phyloP scores from a whole-genome alignment of 2,329 filamentous ascomycete genomes.

The Nemania serpens region DNA sequence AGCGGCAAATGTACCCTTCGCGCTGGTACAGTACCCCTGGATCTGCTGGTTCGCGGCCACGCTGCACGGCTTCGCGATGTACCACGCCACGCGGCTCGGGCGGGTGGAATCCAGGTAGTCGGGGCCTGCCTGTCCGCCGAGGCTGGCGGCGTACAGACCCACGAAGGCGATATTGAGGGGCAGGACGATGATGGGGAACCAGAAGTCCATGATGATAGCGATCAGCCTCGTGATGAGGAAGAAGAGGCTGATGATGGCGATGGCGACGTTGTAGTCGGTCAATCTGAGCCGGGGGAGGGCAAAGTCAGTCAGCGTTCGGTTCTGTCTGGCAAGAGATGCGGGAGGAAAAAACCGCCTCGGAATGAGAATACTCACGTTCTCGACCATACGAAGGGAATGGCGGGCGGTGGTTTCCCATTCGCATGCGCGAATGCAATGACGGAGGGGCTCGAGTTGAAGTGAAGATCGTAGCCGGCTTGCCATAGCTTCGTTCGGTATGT shows the following conservation, averaged over 20 bases:
- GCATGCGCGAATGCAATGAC: conserved; percentile 74
- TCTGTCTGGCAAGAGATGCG: background rate
- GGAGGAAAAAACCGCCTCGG: background rate
- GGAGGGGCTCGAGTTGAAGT: conserved; percentile 75
- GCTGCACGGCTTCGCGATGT: conserved; percentile 71
- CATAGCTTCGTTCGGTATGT: conserved; percentile 74
- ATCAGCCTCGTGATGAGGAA: conserved; percentile 73
- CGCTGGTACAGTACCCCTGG: conserved; percentile 66
- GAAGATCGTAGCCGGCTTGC: conserved; percentile 70
- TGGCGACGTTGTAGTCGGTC: conserved; percentile 76
- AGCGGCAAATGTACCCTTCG: conserved; percentile 68
- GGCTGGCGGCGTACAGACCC: conserved; percentile 66
- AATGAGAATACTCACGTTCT: conserved; percentile 63
- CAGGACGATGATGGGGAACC: conserved; percentile 67
- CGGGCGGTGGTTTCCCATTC: conserved; percentile 67
- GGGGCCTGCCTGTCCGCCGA: conserved; percentile 73
- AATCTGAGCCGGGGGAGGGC: conserved; percentile 53
- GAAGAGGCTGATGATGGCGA: conserved; percentile 77
- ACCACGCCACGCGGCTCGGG: conserved; percentile 71
- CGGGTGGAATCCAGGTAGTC: conserved; percentile 70
- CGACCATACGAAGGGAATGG: conserved; percentile 74
- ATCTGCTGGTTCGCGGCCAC: conserved; percentile 60
- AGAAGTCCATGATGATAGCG: conserved; percentile 71
- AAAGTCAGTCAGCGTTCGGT: conserved; percentile 25
- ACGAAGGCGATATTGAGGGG: conserved; percentile 62